Percentiles rank a stretch among this genome's conserved stretches.
Conservation (phyloP, 1,284 basidiomycete genomes). For the Leccinum fuscescens region DNA sequence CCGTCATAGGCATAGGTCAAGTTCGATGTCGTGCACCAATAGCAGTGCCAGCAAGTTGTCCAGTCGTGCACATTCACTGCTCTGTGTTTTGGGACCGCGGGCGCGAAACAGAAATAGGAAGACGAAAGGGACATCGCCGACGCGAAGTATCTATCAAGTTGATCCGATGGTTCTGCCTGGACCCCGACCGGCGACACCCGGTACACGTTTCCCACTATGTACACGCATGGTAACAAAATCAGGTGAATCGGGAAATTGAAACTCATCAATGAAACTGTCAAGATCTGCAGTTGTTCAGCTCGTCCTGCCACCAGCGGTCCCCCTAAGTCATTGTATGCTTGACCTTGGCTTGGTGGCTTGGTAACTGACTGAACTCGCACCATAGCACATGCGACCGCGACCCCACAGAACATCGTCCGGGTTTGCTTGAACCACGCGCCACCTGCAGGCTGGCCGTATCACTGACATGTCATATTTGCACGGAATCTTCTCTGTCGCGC, state of each 20-base stretch:
- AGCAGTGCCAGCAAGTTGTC: no score
- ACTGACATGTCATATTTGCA: background rate
- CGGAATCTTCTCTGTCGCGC: background rate
- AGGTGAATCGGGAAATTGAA: background rate
- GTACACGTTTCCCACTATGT: no score
- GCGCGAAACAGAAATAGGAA: no score
- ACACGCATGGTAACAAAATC: background rate
- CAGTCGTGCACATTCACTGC: no score
- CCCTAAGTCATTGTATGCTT: background rate
- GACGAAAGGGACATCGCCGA: no score
- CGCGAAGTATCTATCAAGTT: no score
- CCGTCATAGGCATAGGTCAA: no score
- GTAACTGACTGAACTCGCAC: background rate
- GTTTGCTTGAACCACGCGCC: background rate
- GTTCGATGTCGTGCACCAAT: no score
- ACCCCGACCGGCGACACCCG: no score
- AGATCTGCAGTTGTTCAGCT: background rate
- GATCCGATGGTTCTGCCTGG: no score
- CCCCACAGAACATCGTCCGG: background rate
- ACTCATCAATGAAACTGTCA: background rate
- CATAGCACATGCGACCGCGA: background rate
- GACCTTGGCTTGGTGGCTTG: background rate
- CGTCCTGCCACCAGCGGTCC: background rate
- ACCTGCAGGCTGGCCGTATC: background rate
- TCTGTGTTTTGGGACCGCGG: no score